Percentiles rank a stretch among this genome's conserved stretches.
Evolutionary conservation across 129 eudicot species (phyloP).

Genomic region (Cynara cardunculus): DNA sequence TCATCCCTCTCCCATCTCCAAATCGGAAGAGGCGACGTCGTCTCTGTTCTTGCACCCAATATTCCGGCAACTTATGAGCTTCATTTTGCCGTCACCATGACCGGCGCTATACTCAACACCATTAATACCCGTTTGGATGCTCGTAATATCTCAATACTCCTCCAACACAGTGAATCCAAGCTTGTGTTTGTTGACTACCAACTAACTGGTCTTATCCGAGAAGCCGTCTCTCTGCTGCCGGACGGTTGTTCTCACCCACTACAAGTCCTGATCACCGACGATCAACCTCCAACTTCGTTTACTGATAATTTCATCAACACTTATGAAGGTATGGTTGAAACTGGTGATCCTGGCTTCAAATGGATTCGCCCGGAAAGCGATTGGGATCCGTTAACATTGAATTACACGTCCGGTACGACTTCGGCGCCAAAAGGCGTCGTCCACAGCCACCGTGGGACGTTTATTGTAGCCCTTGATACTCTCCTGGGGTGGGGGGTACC

Average conservation of each 20-base stretch:
- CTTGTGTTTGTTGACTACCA: constrained; percentile 35
- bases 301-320: neutral
- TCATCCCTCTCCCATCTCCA: constrained; percentile 50
- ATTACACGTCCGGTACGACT: constrained; percentile 63
- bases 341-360: constrained; percentile 39
- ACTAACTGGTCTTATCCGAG: neutral
- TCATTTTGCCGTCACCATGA: constrained; percentile 26
- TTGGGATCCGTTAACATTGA: constrained; percentile 52
- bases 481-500: constrained; percentile 57
- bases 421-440: constrained; percentile 61
- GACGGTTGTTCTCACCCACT: constrained; percentile 10
- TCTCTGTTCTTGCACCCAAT: constrained; percentile 73
- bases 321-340: constrained; percentile 39
- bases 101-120: constrained; percentile 31
- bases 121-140: constrained; percentile 36
- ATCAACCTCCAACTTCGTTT: neutral
- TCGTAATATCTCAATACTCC: constrained; percentile 15
- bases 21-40: constrained; percentile 41
- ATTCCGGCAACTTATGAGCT: constrained; percentile 56
- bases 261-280: constrained; percentile 31
- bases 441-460: constrained; percentile 55
- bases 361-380: constrained; percentile 54
- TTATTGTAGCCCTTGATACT: constrained; percentile 37
- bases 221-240: constrained; percentile 20
- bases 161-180: constrained; percentile 22